Conservation (phyloP, 2,329 filamentous ascomycete genomes). For the Tolypocladium inflatum region DNA sequence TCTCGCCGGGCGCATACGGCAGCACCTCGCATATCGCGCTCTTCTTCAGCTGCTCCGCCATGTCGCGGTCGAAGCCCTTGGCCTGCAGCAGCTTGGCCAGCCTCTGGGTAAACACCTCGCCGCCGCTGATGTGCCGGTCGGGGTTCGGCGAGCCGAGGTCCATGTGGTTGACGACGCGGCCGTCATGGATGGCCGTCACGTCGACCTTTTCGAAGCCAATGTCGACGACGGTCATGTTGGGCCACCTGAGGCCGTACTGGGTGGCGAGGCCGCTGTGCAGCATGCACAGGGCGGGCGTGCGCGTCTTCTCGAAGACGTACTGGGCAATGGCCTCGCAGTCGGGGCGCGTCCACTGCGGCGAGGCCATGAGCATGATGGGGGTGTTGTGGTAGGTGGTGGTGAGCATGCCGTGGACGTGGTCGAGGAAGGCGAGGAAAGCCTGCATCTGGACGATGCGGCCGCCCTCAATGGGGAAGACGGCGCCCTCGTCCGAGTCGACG, state of each 20-base stretch:
- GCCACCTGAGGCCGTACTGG: conserved; percentile 69
- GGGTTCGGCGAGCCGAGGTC: conserved; percentile 47
- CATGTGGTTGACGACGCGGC: conserved; percentile 59
- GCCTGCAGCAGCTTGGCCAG: conserved; percentile 56
- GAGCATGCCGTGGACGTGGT: conserved; percentile 81
- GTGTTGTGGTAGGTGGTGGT: conserved; percentile 94
- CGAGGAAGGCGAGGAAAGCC: conserved; percentile 86
- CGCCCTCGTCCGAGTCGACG: conserved; percentile 76
- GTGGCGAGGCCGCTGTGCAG: conserved; percentile 84
- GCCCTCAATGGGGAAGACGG: conserved; percentile 74
- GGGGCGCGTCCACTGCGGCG: conserved; percentile 81
- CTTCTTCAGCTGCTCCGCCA: conserved; percentile 63
- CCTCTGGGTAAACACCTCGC: conserved; percentile 73
- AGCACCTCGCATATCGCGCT: conserved; percentile 59
- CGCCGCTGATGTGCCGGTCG: conserved; percentile 56
- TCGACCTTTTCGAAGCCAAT: conserved; percentile 90
- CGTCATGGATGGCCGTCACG: conserved; percentile 82
- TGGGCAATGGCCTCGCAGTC: conserved; percentile 83
- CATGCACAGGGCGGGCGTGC: conserved; percentile 82
- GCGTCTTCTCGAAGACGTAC: conserved; percentile 96
- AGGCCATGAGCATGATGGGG: conserved; percentile 80
- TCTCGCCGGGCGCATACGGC: conserved; percentile 38
- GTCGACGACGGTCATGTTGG: conserved; percentile 78
- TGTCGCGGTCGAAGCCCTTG: conserved; percentile 52
- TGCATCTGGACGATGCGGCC: conserved; percentile 85